Evolutionary conservation across 805 yeast genomes (phyloP).

Genomic region (Alloascoidea hylecoeti): DNA sequence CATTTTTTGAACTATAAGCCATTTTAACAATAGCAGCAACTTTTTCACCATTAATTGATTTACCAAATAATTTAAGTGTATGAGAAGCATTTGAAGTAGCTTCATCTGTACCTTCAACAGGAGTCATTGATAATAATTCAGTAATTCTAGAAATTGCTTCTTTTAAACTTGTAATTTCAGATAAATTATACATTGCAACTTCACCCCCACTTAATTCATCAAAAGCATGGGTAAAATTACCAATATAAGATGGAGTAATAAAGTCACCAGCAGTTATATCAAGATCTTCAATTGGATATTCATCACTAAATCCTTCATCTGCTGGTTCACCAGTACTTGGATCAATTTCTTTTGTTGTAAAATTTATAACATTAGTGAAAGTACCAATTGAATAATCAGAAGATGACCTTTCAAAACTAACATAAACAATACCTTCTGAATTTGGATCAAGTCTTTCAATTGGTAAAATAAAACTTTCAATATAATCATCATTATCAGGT

Average conservation of each 20-base stretch:
- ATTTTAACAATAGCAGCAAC: constrained; percentile 27
- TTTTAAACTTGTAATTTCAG: constrained; percentile 28
- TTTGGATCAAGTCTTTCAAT: constrained; percentile 61
- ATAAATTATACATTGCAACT: constrained; percentile 54
- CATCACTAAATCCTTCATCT: constrained; percentile 85
- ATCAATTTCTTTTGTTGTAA: constrained; percentile 68
- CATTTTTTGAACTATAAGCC: constrained; percentile 25
- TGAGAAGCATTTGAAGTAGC: constrained; percentile 45
- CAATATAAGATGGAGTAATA: constrained; percentile 61
- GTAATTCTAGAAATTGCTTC: constrained; percentile 45
- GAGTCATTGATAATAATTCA: constrained; percentile 42
- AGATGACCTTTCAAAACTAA: constrained; percentile 52
- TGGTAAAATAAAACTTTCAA: constrained; percentile 64
- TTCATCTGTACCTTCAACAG: constrained; percentile 61
- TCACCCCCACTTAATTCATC: constrained; percentile 55
- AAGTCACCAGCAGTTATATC: constrained; percentile 71
- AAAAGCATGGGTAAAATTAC: constrained; percentile 59
- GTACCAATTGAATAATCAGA: constrained; percentile 22
- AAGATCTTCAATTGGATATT: constrained; percentile 79
- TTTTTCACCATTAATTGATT: constrained; percentile 38
- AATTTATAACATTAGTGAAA: constrained; percentile 56
- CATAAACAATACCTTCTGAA: constrained; percentile 61
- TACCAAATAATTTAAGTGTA: constrained; percentile 71
- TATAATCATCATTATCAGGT: constrained; percentile 41
- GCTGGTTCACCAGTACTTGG: constrained; percentile 53